Base-by-base conservation (phyloP, 2,329 filamentous ascomycete species). In the Eutypa lata region DNA sequence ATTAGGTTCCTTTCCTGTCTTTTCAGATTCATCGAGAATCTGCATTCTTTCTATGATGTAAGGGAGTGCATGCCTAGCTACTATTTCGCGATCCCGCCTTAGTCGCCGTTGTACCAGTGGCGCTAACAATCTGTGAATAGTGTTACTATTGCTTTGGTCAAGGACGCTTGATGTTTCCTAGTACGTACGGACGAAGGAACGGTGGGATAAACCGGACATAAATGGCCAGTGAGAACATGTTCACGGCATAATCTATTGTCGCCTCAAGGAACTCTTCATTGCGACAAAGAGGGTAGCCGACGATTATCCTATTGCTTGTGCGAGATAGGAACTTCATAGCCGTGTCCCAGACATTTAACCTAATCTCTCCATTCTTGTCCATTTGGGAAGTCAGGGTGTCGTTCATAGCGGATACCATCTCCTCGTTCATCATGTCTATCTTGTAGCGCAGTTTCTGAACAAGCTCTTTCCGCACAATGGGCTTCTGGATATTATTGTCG, bases 241-340 rank as follows among this genome's bases (percentile, higher is more conserved):
- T 57, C 18, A 52, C 56, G 8, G 57, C 53, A 26, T 58, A 60
- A 44, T 58, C 48, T 13, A 51, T 53, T n/a, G 56, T 53, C 11
- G 53, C 56, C 50, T 60, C 56, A 13, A 55, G 43, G 46, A 54
- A 60, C 44, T 58, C 56, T 26, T 60, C 50, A 21, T 60, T 54
- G 18, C 53, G 50, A 35, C 56, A 58, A 1, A 60, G 47, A 16
- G 53, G 53, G 42, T 54, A 52, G 19, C 56, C 51, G 13, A 46
- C 33, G 35, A 60, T 56, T 37, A 58, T 54, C 38, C 57, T 47
- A 48, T 56, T 42, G 38, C 38, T 42, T 19, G 38, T 42, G 14
- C 38, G 38, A 10, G 38, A 42, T 48, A 58, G 31, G 33, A 58
- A 48, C 13, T 49, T 44, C 26, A 35, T 57, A 19, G 54, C 49